Conservation (phyloP, 1,284 basidiomycete genomes). For the Trametes hirsuta region DNA sequence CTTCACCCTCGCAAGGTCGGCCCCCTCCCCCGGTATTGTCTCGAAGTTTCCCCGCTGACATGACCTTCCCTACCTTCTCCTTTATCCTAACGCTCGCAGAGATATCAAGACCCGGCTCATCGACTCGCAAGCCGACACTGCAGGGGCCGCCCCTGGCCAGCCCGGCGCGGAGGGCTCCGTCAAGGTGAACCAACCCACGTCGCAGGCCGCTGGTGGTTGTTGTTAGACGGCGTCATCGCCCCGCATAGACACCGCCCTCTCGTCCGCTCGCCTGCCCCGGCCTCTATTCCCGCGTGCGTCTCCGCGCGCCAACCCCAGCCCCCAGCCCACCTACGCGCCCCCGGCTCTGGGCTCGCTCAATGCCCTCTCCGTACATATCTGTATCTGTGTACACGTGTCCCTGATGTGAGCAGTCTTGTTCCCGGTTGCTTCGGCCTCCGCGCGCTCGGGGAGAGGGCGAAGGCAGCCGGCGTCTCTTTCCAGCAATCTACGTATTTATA, state of each 20-base stretch:
- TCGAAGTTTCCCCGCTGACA: slow-evolving; percentile 15
- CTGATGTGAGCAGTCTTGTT: slow-evolving; percentile 22
- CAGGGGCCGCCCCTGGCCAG: slow-evolving; percentile 45
- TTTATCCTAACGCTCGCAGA: slow-evolving; percentile 46
- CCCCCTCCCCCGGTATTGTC: slow-evolving; percentile 15
- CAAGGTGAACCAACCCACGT: slow-evolving; percentile 63
- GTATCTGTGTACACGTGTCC: slow-evolving; percentile 24
- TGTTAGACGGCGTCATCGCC: slow-evolving; percentile 44
- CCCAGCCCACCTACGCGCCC: background rate
- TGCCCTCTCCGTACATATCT: slow-evolving; percentile 8
- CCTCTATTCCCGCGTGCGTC: background rate
- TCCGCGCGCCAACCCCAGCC: slow-evolving; percentile 6
- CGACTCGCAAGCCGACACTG: slow-evolving; percentile 85
- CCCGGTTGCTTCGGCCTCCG: slow-evolving; percentile 14
- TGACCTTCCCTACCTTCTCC: background rate
- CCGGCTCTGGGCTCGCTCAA: background rate
- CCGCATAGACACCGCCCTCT: background rate
- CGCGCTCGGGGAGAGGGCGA: slow-evolving; percentile 13
- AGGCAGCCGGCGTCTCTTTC: slow-evolving; percentile 9
- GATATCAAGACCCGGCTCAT: slow-evolving; percentile 98
- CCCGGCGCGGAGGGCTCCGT: slow-evolving; percentile 57
- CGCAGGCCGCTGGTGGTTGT: slow-evolving; percentile 50
- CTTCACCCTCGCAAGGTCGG: slow-evolving; percentile 93
- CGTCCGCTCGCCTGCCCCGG: background rate
- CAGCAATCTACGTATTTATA: slow-evolving; percentile 30